Conservation (phyloP, 768 basidiomycete species). For the Boletus speciosus region DNA sequence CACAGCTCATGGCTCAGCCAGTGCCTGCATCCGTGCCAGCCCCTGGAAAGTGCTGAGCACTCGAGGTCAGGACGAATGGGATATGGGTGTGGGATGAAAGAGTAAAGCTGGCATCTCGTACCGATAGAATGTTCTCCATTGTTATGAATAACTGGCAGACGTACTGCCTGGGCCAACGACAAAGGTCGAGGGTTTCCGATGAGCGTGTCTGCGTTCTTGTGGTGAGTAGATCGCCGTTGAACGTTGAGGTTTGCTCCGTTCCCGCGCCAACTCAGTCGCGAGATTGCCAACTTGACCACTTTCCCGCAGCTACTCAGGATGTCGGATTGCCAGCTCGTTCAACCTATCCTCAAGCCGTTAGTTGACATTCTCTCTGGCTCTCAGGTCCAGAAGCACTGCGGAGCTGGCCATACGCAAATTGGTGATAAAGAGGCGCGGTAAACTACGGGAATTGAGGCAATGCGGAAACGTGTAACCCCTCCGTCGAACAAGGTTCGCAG, state of each 20-base stretch:
- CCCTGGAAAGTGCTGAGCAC: slow-evolving; percentile 31
- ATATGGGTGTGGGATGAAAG: neutral
- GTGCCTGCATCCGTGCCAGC: slow-evolving; percentile 36
- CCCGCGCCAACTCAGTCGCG: neutral
- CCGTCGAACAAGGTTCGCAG: slow-evolving; percentile 16
- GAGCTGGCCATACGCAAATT: slow-evolving; percentile 10
- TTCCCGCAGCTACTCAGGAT: neutral
- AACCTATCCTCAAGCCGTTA: neutral
- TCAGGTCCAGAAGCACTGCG: slow-evolving; percentile 19
- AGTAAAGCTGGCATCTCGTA: slow-evolving; percentile 9
- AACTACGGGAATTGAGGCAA: slow-evolving; percentile 32
- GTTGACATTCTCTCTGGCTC: neutral
- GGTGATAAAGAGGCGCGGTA: slow-evolving; percentile 29
- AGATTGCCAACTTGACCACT: slow-evolving; percentile 5
- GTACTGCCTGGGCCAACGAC: slow-evolving; percentile 8
- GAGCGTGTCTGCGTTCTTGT: slow-evolving; percentile 6
- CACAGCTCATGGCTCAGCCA: slow-evolving; percentile 61
- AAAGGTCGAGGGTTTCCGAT: slow-evolving; percentile 4
- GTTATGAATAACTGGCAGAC: slow-evolving; percentile 12
- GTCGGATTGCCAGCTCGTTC: neutral
- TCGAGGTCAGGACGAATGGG: neutral
- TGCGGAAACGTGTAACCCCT: slow-evolving; percentile 26
- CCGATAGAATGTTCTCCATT: slow-evolving; percentile 6
- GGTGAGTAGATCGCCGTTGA: slow-evolving; percentile 19
- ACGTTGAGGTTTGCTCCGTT: neutral